These are phyloP conservation scores for Nicotiana benthamiana DNA, from an alignment of 257 asterid species.

Conservation along the genomic window DNA sequence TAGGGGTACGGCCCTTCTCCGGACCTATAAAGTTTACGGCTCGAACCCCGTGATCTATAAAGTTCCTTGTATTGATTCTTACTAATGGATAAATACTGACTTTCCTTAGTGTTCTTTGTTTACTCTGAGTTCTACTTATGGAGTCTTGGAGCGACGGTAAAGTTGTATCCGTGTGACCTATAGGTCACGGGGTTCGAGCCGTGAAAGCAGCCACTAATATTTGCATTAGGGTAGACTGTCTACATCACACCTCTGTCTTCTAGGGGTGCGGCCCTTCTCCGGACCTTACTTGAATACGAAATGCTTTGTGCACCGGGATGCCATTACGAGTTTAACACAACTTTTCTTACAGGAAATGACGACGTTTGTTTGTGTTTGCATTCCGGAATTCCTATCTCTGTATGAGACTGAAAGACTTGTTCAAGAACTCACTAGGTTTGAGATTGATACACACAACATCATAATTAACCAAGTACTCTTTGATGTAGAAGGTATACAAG, in stretches of 20 bases:
- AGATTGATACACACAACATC: conserved; percentile 93
- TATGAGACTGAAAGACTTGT: conserved; percentile 96
- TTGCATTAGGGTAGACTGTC: too few species aligned
- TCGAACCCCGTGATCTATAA: too few species aligned
- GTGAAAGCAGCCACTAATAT: too few species aligned
- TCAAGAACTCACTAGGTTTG: conserved; percentile 90
- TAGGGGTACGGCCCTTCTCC: too few species aligned
- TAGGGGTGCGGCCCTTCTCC: too few species aligned
- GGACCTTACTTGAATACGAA: too few species aligned
- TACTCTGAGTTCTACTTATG: not conserved
- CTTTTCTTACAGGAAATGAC: conserved; percentile 65
- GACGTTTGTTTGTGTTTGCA: conserved; percentile 88
- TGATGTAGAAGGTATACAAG: conserved; percentile 75
- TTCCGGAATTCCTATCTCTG: conserved; percentile 91
- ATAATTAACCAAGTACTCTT: conserved; percentile 90
- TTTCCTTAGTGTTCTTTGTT: not conserved
- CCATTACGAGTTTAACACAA: not conserved
- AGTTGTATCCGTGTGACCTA: too few species aligned
- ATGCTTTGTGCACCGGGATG: too few species aligned
- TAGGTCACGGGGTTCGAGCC: too few species aligned
- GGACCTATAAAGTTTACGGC: too few species aligned
- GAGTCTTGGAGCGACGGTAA: too few species aligned
- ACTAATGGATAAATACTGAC: not conserved
- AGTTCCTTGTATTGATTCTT: not conserved
- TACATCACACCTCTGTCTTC: too few species aligned